phyloP scores from a whole-genome alignment of 495 filamentous ascomycete species.

The Penicillium lagena region DNA sequence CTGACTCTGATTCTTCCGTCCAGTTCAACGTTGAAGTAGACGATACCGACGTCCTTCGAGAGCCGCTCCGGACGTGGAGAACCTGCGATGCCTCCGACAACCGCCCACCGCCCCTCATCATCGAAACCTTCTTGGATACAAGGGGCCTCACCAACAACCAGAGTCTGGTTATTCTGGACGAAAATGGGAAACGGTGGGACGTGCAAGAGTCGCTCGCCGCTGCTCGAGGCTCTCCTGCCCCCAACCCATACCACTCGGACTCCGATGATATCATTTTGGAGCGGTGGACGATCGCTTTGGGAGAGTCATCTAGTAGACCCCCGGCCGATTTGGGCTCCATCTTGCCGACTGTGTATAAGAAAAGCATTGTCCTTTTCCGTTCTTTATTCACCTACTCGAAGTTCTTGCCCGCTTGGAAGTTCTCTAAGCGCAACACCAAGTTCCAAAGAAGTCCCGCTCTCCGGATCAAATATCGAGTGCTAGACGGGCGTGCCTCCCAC shows the following conservation, averaged over 20 bases:
- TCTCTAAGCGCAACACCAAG: slow-evolving; percentile 67
- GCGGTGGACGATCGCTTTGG: slow-evolving; percentile 81
- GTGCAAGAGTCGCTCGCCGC: slow-evolving; percentile 73
- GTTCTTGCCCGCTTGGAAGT: slow-evolving; percentile 83
- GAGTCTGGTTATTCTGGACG: slow-evolving; percentile 79
- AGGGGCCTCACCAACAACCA: slow-evolving; percentile 76
- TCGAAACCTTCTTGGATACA: slow-evolving; percentile 86
- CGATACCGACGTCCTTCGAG: slow-evolving; percentile 77
- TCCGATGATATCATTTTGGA: slow-evolving; percentile 74
- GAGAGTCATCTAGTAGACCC: slow-evolving; percentile 45
- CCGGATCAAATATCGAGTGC: slow-evolving; percentile 73
- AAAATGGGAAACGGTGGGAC: slow-evolving; percentile 87
- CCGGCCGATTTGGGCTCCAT: slow-evolving; percentile 59
- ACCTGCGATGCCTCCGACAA: slow-evolving; percentile 67
- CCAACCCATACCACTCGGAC: slow-evolving; percentile 24
- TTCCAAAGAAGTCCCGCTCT: slow-evolving; percentile 54
- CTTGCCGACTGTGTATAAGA: slow-evolving; percentile 90
- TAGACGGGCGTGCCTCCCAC: slow-evolving; percentile 47
- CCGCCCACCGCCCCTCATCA: slow-evolving; percentile 76
- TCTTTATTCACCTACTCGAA: slow-evolving; percentile 82
- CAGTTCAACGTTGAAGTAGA: slow-evolving; percentile 94
- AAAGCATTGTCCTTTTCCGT: slow-evolving; percentile 87
- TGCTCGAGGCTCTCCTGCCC: slow-evolving; percentile 34
- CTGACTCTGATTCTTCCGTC: slow-evolving; percentile 8
- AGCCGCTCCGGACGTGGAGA: slow-evolving; percentile 76